These are phyloP conservation scores for Tilletia caries DNA, from an alignment of 1,284 basidiomycete genomes.

Conservation along the genomic window DNA sequence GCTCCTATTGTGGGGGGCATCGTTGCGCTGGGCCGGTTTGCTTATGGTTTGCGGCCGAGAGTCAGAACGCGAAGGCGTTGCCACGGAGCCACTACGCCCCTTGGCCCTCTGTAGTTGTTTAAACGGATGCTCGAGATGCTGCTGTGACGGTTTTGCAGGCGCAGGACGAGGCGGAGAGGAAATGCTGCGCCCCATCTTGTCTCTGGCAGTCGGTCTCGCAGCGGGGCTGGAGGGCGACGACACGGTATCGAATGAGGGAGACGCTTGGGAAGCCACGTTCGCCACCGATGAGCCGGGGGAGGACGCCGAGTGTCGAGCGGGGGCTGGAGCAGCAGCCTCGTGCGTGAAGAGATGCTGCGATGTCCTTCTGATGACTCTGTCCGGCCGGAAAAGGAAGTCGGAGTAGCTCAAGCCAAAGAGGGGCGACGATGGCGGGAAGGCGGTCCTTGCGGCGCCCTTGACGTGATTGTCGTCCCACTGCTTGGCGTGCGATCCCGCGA, in stretches of 20 bases:
- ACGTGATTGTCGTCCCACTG: no score
- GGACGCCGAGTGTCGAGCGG: no score
- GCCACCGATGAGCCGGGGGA: no score
- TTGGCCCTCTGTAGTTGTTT: background rate
- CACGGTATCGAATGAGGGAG: no score
- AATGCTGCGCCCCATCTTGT: background rate
- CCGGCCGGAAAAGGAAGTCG: constrained; percentile 7
- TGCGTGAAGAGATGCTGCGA: constrained; percentile 6
- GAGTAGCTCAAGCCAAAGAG: background rate
- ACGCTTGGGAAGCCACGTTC: no score
- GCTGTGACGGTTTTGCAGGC: background rate
- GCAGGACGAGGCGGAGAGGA: background rate
- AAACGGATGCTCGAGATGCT: background rate
- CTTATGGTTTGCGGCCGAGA: background rate
- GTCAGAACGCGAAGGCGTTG: background rate
- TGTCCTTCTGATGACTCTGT: background rate
- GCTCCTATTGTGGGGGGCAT: background rate
- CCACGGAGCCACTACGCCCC: no score
- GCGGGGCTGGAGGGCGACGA: background rate
- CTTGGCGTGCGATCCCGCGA: no score
- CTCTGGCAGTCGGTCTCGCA: background rate
- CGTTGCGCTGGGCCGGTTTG: constrained; percentile 4
- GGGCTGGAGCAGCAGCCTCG: no score
- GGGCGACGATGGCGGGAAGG: background rate
- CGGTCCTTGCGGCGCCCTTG: no score